phyloP scores from a whole-genome alignment of 1,139 yeast species.

The Scheffersomyces illinoinensis region DNA sequence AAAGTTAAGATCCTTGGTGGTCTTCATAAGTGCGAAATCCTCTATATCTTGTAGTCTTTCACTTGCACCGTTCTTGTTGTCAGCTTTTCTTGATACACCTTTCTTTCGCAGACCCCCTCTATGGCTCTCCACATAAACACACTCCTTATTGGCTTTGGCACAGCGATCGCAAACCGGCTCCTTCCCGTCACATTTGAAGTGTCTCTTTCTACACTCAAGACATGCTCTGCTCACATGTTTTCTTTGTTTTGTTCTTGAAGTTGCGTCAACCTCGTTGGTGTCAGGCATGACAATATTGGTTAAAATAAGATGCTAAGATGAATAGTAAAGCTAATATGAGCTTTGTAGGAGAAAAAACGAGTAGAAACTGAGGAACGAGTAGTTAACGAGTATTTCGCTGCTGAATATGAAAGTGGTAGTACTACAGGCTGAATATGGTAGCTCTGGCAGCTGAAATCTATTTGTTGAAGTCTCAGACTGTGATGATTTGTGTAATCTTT shows the following conservation, averaged over 20 bases:
- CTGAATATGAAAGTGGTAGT: not conserved
- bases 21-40: slow-evolving; percentile 6
- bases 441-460: not conserved
- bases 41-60: slow-evolving; percentile 12
- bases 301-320: not conserved
- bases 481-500: not conserved
- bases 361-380: not conserved
- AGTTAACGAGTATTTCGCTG: not conserved
- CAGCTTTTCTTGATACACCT: slow-evolving; percentile 28
- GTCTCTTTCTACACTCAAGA: slow-evolving; percentile 49
- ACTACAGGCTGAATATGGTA: not conserved
- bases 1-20: not conserved
- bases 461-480: not conserved
- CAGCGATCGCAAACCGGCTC: slow-evolving; percentile 48
- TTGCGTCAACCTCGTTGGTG: not conserved
- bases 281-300: not conserved
- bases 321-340: too few relatives aligned
- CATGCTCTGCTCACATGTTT: slow-evolving; percentile 39
- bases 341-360: too few relatives aligned
- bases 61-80: slow-evolving; percentile 2
- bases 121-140: slow-evolving; percentile 49
- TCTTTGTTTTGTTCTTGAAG: not conserved
- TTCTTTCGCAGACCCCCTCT: slow-evolving; percentile 53
- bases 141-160: slow-evolving; percentile 26
- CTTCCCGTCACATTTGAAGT: slow-evolving; percentile 49